A percentile compares a stretch with the other conserved stretches of the same genome.
Conservation (phyloP, 768 basidiomycete genomes). For the Kwoniella heveanensis region DNA sequence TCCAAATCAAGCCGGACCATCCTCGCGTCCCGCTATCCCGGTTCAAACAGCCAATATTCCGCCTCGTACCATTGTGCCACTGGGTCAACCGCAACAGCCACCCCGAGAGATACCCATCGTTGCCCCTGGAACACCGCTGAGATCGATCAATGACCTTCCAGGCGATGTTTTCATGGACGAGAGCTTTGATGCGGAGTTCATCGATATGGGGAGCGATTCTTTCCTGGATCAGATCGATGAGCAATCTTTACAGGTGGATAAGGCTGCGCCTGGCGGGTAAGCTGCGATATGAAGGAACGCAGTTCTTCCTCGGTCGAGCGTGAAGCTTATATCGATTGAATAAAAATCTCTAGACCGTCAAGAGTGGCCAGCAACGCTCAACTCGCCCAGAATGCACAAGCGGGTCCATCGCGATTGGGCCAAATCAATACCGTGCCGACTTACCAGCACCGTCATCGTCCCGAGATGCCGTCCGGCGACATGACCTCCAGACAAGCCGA, state of each 20-base stretch:
- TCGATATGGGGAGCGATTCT: conserved; percentile 29
- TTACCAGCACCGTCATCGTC: conserved; percentile 47
- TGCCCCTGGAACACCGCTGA: conserved; percentile 36
- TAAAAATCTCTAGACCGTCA: neutral
- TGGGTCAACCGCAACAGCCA: conserved; percentile 3
- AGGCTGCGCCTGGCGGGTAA: conserved; percentile 4
- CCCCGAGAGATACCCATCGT: conserved; percentile 10
- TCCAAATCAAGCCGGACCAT: conserved; percentile 22
- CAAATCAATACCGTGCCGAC: conserved; percentile 10
- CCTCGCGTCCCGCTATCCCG: conserved; percentile 17
- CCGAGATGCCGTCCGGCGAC: conserved; percentile 25
- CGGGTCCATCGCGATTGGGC: conserved; percentile 8
- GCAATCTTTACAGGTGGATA: conserved; percentile 2
- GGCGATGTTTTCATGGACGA: conserved; percentile 39
- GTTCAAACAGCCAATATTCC: conserved; percentile 10
- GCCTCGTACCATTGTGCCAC: conserved; percentile 7
- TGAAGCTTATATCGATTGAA: too few relatives aligned
- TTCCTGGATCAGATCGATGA: conserved; percentile 24
- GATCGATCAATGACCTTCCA: conserved; percentile 30
- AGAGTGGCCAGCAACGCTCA: neutral
- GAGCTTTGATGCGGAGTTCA: conserved; percentile 43
- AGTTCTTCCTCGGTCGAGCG: too few relatives aligned
- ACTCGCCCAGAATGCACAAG: conserved; percentile 5
- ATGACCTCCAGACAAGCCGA: neutral
- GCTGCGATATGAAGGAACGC: neutral